phyloP scores from a whole-genome alignment of 108 stramenopile species.

The Cyclotella kingstonii region DNA sequence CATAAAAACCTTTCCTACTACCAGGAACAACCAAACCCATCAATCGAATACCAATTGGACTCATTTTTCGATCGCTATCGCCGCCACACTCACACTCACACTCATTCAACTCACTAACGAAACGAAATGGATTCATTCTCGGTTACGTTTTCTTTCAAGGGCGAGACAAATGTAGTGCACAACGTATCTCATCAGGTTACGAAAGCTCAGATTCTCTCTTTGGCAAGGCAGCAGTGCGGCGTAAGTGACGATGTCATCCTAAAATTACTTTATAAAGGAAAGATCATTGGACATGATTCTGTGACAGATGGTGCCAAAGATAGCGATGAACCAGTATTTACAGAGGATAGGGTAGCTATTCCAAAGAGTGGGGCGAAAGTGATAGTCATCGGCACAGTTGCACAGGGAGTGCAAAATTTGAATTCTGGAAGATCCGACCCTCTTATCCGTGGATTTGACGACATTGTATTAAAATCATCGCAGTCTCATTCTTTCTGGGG shows the following conservation, averaged over 20 bases:
- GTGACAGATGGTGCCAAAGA: not conserved
- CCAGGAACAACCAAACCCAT: no score
- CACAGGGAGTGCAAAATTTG: slow-evolving; percentile 25
- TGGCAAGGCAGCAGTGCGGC: slow-evolving; percentile 21
- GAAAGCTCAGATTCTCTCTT: slow-evolving; percentile 10
- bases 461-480: slow-evolving; percentile 4
- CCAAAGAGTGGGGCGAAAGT: slow-evolving; percentile 47
- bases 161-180: slow-evolving; percentile 5
- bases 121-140: slow-evolving; percentile 9
- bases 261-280: slow-evolving; percentile 26
- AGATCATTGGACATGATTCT: slow-evolving; percentile 8
- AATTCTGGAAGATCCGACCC: slow-evolving; percentile 66
- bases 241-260: slow-evolving; percentile 14
- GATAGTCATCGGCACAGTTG: slow-evolving; percentile 57
- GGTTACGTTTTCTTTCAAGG: slow-evolving; percentile 36
- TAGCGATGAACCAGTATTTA: slow-evolving; percentile 20
- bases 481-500: slow-evolving; percentile 19
- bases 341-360: slow-evolving; percentile 14
- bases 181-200: slow-evolving; percentile 8
- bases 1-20: no score
- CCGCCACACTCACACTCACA: no score
- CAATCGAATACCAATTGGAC: no score
- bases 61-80: no score
- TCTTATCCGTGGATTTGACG: slow-evolving; percentile 71
- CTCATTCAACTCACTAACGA: no score